Conservation (phyloP, 2,329 filamentous ascomycete species). For the Trichocomaceae sp. region DNA sequence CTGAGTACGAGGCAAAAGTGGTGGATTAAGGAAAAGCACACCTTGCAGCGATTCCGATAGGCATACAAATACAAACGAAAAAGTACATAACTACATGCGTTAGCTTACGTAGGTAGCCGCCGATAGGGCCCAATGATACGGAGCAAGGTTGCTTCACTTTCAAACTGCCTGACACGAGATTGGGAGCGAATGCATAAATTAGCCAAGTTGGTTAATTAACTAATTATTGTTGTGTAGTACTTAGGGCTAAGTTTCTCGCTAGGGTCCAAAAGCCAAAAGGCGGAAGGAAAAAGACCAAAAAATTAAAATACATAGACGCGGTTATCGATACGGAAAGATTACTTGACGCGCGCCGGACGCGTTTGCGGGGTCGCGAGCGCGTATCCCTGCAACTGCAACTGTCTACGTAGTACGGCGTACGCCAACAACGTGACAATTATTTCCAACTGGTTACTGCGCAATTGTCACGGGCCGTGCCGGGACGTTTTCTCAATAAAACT, state of each 20-base stretch:
- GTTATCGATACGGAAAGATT: constrained; percentile 11
- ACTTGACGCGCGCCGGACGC: constrained; percentile 11
- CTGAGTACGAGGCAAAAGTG: neutral
- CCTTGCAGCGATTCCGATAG: neutral
- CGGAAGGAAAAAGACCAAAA: no score
- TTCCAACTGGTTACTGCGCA: no score
- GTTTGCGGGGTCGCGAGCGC: constrained; percentile 8
- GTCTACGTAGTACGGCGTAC: neutral
- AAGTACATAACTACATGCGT: no score
- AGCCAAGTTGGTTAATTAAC: neutral
- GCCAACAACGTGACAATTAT: no score
- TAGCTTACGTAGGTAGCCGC: neutral
- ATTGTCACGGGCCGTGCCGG: constrained; percentile 2
- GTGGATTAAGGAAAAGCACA: neutral
- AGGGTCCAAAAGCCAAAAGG: neutral
- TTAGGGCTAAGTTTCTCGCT: constrained; percentile 1
- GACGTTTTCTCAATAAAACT: neutral
- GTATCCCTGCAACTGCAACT: constrained; percentile 7
- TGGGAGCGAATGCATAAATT: constrained; percentile 7
- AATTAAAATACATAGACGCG: constrained; percentile 10
- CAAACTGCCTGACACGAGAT: neutral
- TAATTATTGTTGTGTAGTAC: neutral
- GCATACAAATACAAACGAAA: neutral
- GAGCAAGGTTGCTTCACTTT: constrained; percentile 7
- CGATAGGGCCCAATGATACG: neutral